Evolutionary conservation across 441 rosid species (phyloP), one percentile per base, ranked within the genome.

Genomic region (Adansonia grandidieri): DNA sequence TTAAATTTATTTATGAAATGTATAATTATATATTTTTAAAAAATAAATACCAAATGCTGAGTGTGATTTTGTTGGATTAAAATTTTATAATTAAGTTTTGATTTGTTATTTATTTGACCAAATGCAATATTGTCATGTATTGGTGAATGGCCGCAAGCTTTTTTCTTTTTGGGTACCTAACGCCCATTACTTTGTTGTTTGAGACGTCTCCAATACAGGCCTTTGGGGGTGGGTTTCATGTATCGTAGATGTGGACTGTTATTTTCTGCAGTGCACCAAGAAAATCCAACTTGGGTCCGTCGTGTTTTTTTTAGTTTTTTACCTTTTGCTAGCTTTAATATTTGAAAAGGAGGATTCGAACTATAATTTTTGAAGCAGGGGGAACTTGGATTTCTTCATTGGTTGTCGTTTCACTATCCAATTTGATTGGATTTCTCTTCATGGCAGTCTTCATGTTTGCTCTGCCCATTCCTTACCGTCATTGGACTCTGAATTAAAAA

Each of bases 391-490:
- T 24, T 24, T 24, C 28, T 24, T 24, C 28, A 24, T 24, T 24
- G 28, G 28, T 24, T 24, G 28, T 24, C 28, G 91, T 63, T 89
- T 89, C 53, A 69, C 85, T 0, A 85, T 89, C 66, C 93, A 89
- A 57, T 15, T 88, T 24, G 83, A 87, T 88, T 84, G 91, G 93
- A 2, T 89, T 89, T 82, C 81, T 87, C 86, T 86, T 89, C 87
- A 89, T 89, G 91, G 86, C 91, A 2, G 86, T 88, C 40, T 89
- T 89, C 64, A 87, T 89, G 90, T 88, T 89, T 47, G 89, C 88
- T 0, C 70, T 42, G 56, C 89, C 90, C 6, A 79, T 88, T 40
- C 91, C 90, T 10, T 87, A 88, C 74, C 0, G 87, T 44, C 86
- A 87, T 79, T 85, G 90, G 91, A 85, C 86, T 8, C 86, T 78